Evolutionary conservation across 2,329 filamentous ascomycete species (phyloP).

Genomic region (Aphanocladium album): DNA sequence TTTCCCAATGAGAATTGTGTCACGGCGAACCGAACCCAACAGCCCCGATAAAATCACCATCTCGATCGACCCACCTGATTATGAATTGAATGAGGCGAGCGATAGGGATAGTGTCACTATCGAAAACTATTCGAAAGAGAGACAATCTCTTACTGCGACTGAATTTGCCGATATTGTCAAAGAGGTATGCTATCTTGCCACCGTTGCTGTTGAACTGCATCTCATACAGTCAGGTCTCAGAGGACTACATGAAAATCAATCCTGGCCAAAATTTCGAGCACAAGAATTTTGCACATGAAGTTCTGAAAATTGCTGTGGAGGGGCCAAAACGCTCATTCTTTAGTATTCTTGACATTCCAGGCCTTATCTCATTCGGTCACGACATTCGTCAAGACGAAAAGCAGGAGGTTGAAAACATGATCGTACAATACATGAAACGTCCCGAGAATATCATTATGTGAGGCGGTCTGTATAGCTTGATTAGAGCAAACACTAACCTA

Average conservation of each 20-base stretch:
- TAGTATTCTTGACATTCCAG: slow-evolving; percentile 34
- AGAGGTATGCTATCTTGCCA: slow-evolving; percentile 18
- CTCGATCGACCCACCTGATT: slow-evolving; percentile 25
- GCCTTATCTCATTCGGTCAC: slow-evolving; percentile 21
- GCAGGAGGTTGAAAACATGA: slow-evolving; percentile 26
- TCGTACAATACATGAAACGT: slow-evolving; percentile 30
- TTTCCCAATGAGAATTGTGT: slow-evolving; percentile 34
- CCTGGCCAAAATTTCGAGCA: slow-evolving; percentile 17
- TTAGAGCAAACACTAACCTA: not conserved
- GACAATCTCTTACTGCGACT: slow-evolving; percentile 23
- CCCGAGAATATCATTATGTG: slow-evolving; percentile 35
- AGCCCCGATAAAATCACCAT: slow-evolving; percentile 26
- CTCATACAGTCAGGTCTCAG: slow-evolving; percentile 20
- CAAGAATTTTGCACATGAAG: slow-evolving; percentile 33
- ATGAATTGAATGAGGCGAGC: slow-evolving; percentile 19
- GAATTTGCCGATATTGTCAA: slow-evolving; percentile 26
- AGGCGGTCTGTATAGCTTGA: slow-evolving; percentile 11
- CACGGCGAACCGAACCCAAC: slow-evolving; percentile 26
- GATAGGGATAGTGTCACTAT: slow-evolving; percentile 20
- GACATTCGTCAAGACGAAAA: slow-evolving; percentile 26
- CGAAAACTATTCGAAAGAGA: slow-evolving; percentile 5
- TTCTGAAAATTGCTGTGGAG: slow-evolving; percentile 33
- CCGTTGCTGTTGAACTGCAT: too few relatives aligned
- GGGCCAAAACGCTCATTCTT: slow-evolving; percentile 32
- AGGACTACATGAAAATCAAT: slow-evolving; percentile 27